Evolutionary conservation across 2,329 filamentous ascomycete genomes (phyloP).

Genomic region (Colletotrichum melonis): DNA sequence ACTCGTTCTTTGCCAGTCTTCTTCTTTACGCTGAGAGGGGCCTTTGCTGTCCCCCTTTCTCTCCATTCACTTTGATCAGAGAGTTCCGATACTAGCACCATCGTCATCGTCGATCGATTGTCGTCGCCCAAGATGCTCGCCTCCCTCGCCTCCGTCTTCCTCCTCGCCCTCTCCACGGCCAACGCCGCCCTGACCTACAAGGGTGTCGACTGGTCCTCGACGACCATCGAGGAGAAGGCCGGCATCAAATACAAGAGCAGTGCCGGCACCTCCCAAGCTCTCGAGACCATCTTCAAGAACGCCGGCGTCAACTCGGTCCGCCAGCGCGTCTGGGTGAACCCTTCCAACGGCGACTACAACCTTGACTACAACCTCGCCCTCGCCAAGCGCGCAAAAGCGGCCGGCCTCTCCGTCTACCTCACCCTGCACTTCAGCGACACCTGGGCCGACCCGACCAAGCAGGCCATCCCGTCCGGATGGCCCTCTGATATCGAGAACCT

Average conservation of each 20-base stretch:
- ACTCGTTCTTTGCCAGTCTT: not conserved
- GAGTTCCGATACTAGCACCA: not conserved
- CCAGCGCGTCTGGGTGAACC: slow-evolving; percentile 79
- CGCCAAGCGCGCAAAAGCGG: slow-evolving; percentile 72
- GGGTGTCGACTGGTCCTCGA: slow-evolving; percentile 78
- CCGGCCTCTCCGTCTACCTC: slow-evolving; percentile 70
- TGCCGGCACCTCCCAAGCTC: slow-evolving; percentile 60
- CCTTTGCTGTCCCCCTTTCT: not conserved
- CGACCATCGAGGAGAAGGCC: slow-evolving; percentile 69
- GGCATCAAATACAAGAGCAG: slow-evolving; percentile 71
- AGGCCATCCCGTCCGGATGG: slow-evolving; percentile 74
- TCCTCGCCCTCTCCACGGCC: slow-evolving; percentile 37
- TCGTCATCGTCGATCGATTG: not conserved
- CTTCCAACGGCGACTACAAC: slow-evolving; percentile 72
- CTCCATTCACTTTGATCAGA: not conserved
- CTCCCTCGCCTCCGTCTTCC: slow-evolving; percentile 27
- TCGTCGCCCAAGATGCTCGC: slow-evolving; percentile 28
- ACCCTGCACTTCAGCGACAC: slow-evolving; percentile 77
- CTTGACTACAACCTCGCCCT: slow-evolving; percentile 77
- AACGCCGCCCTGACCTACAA: slow-evolving; percentile 68
- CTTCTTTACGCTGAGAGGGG: not conserved
- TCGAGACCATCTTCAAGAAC: slow-evolving; percentile 72
- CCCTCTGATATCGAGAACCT: slow-evolving; percentile 68
- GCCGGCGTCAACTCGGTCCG: slow-evolving; percentile 77
- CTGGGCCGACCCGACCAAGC: slow-evolving; percentile 76